Evolutionary conservation across 352 stramenopile species (phyloP).

Genomic region (Blastocystis sp.): DNA sequence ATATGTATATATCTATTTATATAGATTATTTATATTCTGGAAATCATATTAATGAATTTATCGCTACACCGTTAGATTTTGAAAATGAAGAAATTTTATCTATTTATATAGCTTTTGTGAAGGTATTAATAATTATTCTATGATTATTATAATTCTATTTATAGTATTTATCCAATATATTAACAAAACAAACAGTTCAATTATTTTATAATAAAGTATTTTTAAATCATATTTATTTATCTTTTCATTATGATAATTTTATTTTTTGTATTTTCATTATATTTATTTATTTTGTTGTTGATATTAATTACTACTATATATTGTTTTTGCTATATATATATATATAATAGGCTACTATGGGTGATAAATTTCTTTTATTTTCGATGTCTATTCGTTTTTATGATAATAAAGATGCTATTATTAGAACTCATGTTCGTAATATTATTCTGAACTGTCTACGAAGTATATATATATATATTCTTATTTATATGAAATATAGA

Average conservation of each 20-base stretch:
- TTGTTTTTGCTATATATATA: no score
- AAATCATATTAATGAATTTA: conserved; percentile 28
- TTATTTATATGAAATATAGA: no score
- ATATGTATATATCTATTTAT: no score
- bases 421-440: conserved; percentile 5
- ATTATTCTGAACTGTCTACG: conserved; percentile 25
- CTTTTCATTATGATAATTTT: no score
- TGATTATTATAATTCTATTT: no score
- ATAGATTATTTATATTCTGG: no score
- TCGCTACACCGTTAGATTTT: conserved; percentile 19
- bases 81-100: conserved; percentile 18
- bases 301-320: no score
- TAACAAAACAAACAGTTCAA: conserved; percentile 9
- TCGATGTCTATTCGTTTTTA: conserved; percentile 26
- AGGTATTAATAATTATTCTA: conserved; percentile 17
- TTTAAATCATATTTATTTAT: not conserved
- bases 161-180: no score
- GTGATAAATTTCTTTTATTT: conserved; percentile 9
- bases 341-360: conserved; percentile 6
- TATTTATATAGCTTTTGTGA: conserved; percentile 30
- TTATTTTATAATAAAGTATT: conserved; percentile 26
- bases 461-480: no score
- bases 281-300: no score
- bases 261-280: no score
- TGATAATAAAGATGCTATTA: conserved; percentile 18